Conservation (phyloP, 2,329 filamentous ascomycete genomes). For the Ramichloridium luteum region DNA sequence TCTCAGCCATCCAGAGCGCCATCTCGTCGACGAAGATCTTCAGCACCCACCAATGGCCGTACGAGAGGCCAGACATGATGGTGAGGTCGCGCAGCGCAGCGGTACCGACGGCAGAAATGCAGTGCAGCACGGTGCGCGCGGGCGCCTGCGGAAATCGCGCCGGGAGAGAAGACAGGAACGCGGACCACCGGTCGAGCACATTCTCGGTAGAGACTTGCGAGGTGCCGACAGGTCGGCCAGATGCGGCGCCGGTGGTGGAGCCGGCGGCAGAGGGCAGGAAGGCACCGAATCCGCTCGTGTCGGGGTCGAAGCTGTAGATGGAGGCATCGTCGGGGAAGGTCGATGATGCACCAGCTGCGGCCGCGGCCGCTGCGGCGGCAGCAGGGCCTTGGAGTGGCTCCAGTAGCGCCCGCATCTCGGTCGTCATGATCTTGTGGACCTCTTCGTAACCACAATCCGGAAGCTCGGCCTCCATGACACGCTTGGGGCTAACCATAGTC, state of each 20-base stretch:
- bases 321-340: conserved; percentile 27
- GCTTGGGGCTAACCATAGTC: conserved; percentile 44
- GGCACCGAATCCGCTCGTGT: conserved; percentile 30
- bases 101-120: conserved; percentile 62
- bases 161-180: conserved; percentile 57
- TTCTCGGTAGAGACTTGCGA: conserved; percentile 41
- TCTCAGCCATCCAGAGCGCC: conserved; percentile 77
- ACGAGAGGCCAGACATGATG: conserved; percentile 64
- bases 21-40: conserved; percentile 96
- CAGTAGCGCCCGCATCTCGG: conserved; percentile 57
- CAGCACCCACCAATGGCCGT: conserved; percentile 88
- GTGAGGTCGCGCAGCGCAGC: conserved; percentile 72
- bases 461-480: conserved; percentile 44
- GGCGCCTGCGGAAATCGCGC: conserved; percentile 61
- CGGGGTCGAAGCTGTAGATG: conserved; percentile 31
- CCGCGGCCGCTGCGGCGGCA: too few relatives aligned
- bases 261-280: conserved; percentile 21
- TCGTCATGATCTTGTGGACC: conserved; percentile 42
- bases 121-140: conserved; percentile 61
- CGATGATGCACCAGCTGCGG: too few relatives aligned
- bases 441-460: conserved; percentile 43
- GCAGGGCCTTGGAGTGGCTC: conserved; percentile 46
- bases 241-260: too few relatives aligned
- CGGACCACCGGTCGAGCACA: conserved; percentile 66
- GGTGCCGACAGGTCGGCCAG: too few relatives aligned